Percentiles rank a stretch among this genome's conserved stretches.
These are phyloP conservation scores for Dryas integrifolia DNA, from an alignment of 331 rosid genomes.

Conservation along the genomic window DNA sequence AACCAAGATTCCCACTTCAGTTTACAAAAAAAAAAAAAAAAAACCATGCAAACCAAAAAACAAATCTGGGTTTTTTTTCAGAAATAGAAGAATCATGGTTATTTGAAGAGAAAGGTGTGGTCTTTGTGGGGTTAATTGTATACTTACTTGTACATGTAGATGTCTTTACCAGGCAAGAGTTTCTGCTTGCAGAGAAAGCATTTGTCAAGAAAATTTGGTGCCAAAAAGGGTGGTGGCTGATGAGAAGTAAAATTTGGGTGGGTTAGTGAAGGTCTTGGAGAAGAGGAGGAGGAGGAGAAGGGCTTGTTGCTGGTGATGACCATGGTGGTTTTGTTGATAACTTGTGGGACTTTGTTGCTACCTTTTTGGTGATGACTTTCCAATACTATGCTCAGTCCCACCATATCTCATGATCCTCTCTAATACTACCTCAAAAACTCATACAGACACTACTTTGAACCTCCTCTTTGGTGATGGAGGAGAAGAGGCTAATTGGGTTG, in stretches of 20 bases:
- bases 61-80: slow-evolving; percentile 14
- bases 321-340: slow-evolving; percentile 68
- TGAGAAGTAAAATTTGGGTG: not conserved
- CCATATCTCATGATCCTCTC: slow-evolving; percentile 58
- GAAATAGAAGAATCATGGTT: not conserved
- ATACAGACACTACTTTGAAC: not conserved
- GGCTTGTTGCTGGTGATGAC: slow-evolving; percentile 30
- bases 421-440: not conserved
- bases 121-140: not conserved
- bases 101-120: slow-evolving; percentile 15
- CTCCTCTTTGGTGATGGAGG: not conserved
- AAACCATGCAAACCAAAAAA: not conserved
- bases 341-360: slow-evolving; percentile 34
- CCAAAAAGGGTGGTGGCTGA: not conserved
- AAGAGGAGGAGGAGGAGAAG: slow-evolving; percentile 15
- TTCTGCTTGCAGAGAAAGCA: slow-evolving; percentile 69
- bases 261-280: slow-evolving; percentile 15
- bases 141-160: slow-evolving; percentile 93
- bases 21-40: not conserved
- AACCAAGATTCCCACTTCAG: slow-evolving; percentile 3
- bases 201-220: slow-evolving; percentile 57
- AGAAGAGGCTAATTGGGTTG: slow-evolving; percentile 1
- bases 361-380: slow-evolving; percentile 44
- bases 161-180: slow-evolving; percentile 77
- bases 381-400: slow-evolving; percentile 70